Base-by-base conservation (phyloP, 345 rosid species). In the Eucalyptus cladocalyx region DNA sequence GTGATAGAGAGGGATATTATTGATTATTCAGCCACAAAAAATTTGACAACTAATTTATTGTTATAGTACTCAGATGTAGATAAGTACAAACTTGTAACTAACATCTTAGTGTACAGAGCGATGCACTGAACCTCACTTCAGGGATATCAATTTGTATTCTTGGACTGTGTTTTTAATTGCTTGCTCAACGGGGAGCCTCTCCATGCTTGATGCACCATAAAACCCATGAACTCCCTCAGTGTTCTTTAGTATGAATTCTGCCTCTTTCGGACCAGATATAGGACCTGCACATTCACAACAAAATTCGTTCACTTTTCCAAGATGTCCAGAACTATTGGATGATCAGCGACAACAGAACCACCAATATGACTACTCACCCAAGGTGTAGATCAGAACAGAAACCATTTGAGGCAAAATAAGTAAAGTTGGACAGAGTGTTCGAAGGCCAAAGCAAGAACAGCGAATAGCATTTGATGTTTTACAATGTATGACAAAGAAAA, bases 121-220 rank as follows among this genome's bases (percentile, higher is more conserved):
- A 50, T 50, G 53, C 87, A 50, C 9, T 37, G 56, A 86, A 86
- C 87, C 87, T 86, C 62, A 97, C 88, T 93, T 93, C 88, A 95
- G 89, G 87, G 95, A 92, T 86, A 96, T 95, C 87, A 93, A 94
- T 92, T 97, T 97, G 92, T 96, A 97, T 88, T 93, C 93, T 86
- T 92, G 93, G 92, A 95, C 92, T 80, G 98, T 96, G 93, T 91
- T 94, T 83, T 93, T 95, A 89, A 96, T 95, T 86, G 99, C 98
- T 88, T 94, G 94, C 88, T 97, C 99, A 88, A 96, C 98, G 0
- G 99, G 99, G 45, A 97, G 94, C 91, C 99, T 95, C 93, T 97
- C 99, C 97, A 97, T 96, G 96, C 98, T 96, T 86, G 99, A 97
- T 87, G 99, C 99, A 54, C 99, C 98, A 88, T 96, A 97, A 92